phyloP scores from a whole-genome alignment of 78 protist genomes.

The Protostelium mycophagum region DNA sequence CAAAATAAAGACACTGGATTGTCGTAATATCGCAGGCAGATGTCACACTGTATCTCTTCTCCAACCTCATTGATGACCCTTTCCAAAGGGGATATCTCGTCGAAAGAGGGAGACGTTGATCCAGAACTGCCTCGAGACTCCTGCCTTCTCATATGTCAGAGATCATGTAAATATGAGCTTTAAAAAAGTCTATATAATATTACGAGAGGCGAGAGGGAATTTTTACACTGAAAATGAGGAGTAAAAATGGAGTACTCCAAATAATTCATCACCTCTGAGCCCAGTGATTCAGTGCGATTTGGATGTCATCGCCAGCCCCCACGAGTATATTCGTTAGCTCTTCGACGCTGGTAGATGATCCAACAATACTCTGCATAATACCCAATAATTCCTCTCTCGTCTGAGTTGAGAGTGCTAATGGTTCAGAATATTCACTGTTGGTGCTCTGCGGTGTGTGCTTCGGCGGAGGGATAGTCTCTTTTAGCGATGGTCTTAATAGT shows the following conservation, averaged over 20 bases:
- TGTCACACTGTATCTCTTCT: not conserved
- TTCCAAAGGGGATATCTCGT: not conserved
- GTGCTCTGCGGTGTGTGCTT: no score
- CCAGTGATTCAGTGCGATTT: not conserved
- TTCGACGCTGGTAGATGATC: not conserved
- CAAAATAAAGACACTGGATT: not conserved
- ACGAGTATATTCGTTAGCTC: not conserved
- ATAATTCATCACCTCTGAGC: not conserved
- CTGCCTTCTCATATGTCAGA: not conserved
- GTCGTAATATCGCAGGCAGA: not conserved
- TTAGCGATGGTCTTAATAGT: no score
- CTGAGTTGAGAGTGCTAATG: no score
- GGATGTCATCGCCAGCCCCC: not conserved
- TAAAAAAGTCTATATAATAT: not conserved
- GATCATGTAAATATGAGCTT: not conserved
- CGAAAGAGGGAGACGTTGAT: not conserved
- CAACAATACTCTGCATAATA: not conserved
- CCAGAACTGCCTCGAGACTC: not conserved
- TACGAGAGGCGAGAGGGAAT: not conserved
- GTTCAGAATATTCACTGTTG: no score
- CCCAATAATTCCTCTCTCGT: not conserved
- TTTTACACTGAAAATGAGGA: no score
- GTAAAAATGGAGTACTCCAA: no score
- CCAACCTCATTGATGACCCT: not conserved
- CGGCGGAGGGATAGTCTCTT: no score